These are phyloP conservation scores for Mycena albidolilacea DNA, from an alignment of 768 basidiomycete genomes.

Conservation along the genomic window DNA sequence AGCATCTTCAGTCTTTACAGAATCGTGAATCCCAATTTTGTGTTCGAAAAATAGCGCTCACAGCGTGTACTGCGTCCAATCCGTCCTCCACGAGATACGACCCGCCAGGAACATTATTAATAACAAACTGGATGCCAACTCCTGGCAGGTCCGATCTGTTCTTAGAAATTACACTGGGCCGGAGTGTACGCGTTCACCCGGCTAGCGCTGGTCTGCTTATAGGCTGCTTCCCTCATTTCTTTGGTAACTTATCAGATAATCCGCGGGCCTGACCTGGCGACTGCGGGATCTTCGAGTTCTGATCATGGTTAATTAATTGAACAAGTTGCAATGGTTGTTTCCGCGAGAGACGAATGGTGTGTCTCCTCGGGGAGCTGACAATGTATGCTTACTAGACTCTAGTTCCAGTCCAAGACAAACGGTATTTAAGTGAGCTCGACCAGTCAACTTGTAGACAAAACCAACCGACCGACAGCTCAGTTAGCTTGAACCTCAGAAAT, in stretches of 20 bases:
- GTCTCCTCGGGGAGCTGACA: slow-evolving; percentile 3
- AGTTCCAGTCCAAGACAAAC: background rate
- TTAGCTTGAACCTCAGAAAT: background rate
- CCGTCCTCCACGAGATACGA: too few species aligned
- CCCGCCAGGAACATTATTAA: too few species aligned
- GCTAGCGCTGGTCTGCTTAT: background rate
- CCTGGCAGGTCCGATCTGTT: too few species aligned
- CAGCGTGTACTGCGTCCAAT: too few species aligned
- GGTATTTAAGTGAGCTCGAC: background rate
- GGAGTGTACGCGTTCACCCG: slow-evolving; percentile 3
- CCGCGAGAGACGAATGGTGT: background rate
- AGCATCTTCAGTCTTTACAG: too few species aligned
- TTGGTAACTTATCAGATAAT: background rate
- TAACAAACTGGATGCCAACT: too few species aligned
- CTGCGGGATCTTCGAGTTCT: background rate
- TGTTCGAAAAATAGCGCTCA: too few species aligned
- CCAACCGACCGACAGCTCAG: background rate
- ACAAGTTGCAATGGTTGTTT: background rate
- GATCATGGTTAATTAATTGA: background rate
- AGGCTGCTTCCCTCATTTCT: too few species aligned
- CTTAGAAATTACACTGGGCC: background rate
- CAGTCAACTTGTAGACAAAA: background rate
- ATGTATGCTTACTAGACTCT: background rate
- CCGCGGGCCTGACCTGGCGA: background rate
- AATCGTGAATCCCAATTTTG: too few species aligned